Base-by-base conservation (phyloP, 2,329 filamentous ascomycete genomes). In the Fusarium haematococcum region DNA sequence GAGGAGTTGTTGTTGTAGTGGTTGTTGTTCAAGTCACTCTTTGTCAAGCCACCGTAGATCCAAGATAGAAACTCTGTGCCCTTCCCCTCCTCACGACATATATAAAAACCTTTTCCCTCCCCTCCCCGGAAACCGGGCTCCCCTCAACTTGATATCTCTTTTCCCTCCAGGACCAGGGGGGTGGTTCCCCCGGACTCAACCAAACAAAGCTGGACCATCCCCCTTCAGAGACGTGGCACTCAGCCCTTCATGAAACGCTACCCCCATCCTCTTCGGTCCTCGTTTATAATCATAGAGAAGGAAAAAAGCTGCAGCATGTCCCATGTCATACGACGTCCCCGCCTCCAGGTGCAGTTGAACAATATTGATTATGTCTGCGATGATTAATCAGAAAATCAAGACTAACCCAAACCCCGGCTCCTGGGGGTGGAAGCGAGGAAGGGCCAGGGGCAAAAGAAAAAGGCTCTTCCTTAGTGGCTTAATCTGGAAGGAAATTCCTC, bases 281-380 rank as follows among this genome's bases (percentile, higher is more conserved):
- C 54, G 48, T 59, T 58, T 14, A 50, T 37, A 23, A 27, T 48
- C 27, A 32, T 5, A 32, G 3, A 61, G 32, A 50, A 65, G 37
- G 45, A 25, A 60, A 67, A 14, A 48, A 25, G 50, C 58, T 64
- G 43, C 54, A 56, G 35, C 57, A 69, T 63, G 39, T 41, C 37
- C 45, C 20, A 54, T 48, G 32, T 39, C 48, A 59, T 67, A 66
- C 64, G 63, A 66, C 27, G 35, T 67, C 57, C 71, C 63, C 60
- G 57, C 59, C 58, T 67, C 63, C 48, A 52, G 52, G 66, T 65
- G 58, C 58, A 32, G 35, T 61, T 20, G 54, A 59, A 18, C 64
- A 75, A 71, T 78, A 69, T 75, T 76, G 76, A 77, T 78, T 79
- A 78, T 79, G 77, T 79, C 77, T 72, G 69, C 66, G 77, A 78